Evolutionary conservation across 495 filamentous ascomycete species (phyloP).

Genomic region (Melanomma pulvis-pyrius): DNA sequence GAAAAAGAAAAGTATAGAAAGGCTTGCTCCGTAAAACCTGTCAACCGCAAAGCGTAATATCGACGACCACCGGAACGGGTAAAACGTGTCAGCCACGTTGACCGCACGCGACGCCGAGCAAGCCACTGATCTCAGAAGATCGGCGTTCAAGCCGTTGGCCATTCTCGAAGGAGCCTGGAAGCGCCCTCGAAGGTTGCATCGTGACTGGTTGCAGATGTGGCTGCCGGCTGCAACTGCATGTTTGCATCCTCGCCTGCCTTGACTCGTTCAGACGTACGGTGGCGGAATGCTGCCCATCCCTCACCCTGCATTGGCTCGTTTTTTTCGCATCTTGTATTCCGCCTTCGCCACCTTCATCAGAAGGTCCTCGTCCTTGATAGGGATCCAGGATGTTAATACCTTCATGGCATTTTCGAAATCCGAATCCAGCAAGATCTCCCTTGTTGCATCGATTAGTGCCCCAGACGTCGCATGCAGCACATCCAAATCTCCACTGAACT

Average conservation of each 20-base stretch:
- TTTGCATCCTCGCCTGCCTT: background rate
- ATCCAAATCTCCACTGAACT: constrained; percentile 66
- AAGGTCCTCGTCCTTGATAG: constrained; percentile 90
- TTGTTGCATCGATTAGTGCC: constrained; percentile 88
- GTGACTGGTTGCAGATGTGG: constrained; percentile 14
- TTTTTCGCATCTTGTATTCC: constrained; percentile 78
- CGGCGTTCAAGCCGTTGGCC: background rate
- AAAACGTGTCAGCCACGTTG: constrained; percentile 36
- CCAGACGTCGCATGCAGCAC: constrained; percentile 89
- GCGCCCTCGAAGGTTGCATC: constrained; percentile 25
- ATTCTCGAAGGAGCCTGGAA: constrained; percentile 33
- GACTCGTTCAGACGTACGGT: background rate
- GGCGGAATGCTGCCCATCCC: background rate
- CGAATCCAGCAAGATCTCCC: constrained; percentile 86
- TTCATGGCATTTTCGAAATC: constrained; percentile 99
- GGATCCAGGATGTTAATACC: constrained; percentile 92
- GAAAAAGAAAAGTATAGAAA: background rate
- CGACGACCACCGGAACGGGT: constrained; percentile 8
- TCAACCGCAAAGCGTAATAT: constrained; percentile 6
- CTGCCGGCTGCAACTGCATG: background rate
- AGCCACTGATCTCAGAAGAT: constrained; percentile 40
- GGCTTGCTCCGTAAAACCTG: constrained; percentile 10
- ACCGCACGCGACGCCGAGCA: constrained; percentile 27
- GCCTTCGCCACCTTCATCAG: constrained; percentile 92
- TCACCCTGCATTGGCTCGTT: constrained; percentile 34